Conservation (phyloP, 371 early-diverging fungal species). For the Mortierella sp. region DNA sequence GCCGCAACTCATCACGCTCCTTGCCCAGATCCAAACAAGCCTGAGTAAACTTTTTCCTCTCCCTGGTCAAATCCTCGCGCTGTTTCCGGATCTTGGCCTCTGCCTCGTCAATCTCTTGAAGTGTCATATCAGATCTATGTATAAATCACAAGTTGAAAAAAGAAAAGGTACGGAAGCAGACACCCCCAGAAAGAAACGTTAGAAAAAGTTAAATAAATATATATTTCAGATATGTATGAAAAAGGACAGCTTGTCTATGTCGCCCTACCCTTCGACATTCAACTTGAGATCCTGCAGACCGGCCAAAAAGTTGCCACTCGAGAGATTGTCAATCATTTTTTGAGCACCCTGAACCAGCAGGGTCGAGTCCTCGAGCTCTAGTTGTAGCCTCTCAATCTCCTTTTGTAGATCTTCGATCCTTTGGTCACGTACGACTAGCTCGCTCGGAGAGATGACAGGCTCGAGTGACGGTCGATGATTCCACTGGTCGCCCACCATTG, state of each 20-base stretch:
- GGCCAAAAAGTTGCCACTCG: conserved; percentile 41
- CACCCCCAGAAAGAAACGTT: not conserved
- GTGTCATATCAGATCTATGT: conserved; percentile 49
- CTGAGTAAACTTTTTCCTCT: conserved; percentile 45
- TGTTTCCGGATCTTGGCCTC: conserved; percentile 41
- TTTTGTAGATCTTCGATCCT: conserved; percentile 42
- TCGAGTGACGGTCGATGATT: conserved; percentile 41
- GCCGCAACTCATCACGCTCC: conserved; percentile 41
- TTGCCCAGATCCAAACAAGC: conserved; percentile 47
- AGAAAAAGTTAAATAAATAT: not conserved
- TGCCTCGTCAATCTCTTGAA: conserved; percentile 45
- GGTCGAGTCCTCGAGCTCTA: conserved; percentile 55
- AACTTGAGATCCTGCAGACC: conserved; percentile 48
- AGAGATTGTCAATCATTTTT: conserved; percentile 56
- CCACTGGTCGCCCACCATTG: conserved; percentile 43
- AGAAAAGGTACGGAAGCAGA: not conserved
- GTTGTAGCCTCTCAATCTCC: conserved; percentile 40
- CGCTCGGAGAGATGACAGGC: conserved; percentile 35
- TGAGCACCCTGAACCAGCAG: conserved; percentile 58
- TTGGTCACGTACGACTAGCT: conserved; percentile 44
- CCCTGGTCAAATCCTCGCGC: conserved; percentile 44
- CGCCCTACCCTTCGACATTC: conserved; percentile 42
- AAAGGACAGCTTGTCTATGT: not conserved
- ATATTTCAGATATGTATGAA: not conserved
- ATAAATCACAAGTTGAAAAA: not conserved